These are phyloP conservation scores for Trypanosoma platydactyli DNA, from an alignment of 208 protist species.

Conservation along the genomic window DNA sequence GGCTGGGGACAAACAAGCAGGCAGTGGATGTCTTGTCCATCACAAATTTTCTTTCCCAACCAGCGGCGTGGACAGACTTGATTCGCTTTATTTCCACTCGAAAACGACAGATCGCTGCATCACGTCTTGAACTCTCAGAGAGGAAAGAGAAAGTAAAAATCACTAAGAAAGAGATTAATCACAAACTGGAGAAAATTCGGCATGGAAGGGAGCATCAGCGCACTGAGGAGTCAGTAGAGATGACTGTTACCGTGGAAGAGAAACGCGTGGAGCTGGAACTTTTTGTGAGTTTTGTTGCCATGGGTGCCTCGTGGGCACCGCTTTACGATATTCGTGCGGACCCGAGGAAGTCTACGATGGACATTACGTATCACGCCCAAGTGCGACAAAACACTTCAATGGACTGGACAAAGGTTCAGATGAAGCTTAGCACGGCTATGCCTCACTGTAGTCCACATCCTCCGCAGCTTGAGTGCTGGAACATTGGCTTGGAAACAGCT, in stretches of 20 bases:
- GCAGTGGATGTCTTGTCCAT: not conserved
- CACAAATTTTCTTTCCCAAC: conserved; percentile 14
- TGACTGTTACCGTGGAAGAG: conserved; percentile 16
- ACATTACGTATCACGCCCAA: conserved; percentile 49
- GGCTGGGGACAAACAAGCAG: not conserved
- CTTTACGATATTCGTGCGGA: conserved; percentile 55
- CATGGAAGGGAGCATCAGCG: conserved; percentile 10
- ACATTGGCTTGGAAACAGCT: conserved; percentile 36
- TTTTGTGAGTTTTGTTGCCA: conserved; percentile 40
- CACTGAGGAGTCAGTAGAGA: conserved; percentile 10
- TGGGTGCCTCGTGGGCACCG: conserved; percentile 41
- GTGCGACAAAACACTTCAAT: conserved; percentile 43
- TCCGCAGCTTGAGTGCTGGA: conserved; percentile 37
- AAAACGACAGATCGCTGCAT: conserved; percentile 6
- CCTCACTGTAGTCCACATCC: conserved; percentile 39
- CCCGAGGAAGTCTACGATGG: conserved; percentile 30
- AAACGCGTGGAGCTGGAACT: conserved; percentile 28
- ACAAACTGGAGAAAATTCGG: conserved; percentile 21
- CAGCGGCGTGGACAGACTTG: not conserved
- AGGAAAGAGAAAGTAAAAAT: not conserved
- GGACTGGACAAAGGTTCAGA: conserved; percentile 54
- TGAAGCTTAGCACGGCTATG: conserved; percentile 51
- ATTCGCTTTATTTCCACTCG: conserved; percentile 10
- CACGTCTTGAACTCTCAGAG: not conserved
- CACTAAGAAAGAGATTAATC: not conserved